These are phyloP conservation scores for Endogone sp. DNA, from an alignment of 192 early-diverging fungal species.

Conservation along the genomic window DNA sequence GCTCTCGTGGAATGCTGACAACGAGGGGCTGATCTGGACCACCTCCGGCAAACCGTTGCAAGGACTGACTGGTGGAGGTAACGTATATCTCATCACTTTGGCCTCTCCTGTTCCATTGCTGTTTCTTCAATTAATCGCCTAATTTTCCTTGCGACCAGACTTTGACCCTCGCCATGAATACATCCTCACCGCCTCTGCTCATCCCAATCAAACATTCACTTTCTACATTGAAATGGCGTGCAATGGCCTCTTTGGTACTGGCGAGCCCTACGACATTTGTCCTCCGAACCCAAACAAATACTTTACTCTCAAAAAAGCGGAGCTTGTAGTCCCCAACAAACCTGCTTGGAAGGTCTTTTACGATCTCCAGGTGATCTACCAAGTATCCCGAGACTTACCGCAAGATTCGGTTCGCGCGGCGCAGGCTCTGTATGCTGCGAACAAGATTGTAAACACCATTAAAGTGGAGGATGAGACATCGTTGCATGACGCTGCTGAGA, in stretches of 20 bases:
- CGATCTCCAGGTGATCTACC: conserved; percentile 75
- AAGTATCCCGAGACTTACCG: conserved; percentile 68
- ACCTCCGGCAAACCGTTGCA: conserved; percentile 74
- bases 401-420: conserved; percentile 61
- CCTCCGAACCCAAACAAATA: conserved; percentile 63
- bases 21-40: conserved; percentile 92
- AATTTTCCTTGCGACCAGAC: conserved; percentile 10
- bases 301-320: conserved; percentile 58
- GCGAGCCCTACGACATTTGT: conserved; percentile 51
- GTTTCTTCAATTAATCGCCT: conserved; percentile 8
- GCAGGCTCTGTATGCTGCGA: conserved; percentile 50
- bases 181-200: conserved; percentile 35
- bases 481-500: conserved; percentile 29
- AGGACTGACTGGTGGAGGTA: conserved; percentile 87
- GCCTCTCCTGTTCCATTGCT: not conserved
- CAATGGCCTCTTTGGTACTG: conserved; percentile 91
- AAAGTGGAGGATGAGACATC: conserved; percentile 41
- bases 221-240: conserved; percentile 90
- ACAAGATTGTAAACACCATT: conserved; percentile 65
- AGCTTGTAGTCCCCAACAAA: conserved; percentile 69
- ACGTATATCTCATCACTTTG: not conserved
- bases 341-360: conserved; percentile 65
- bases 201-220: conserved; percentile 53
- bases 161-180: conserved; percentile 53
- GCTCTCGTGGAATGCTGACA: conserved; percentile 81